A percentile compares a stretch with the other conserved stretches of the same genome.
Evolutionary conservation across 306 rosid species (phyloP).

Genomic region (Castanea mollissima): DNA sequence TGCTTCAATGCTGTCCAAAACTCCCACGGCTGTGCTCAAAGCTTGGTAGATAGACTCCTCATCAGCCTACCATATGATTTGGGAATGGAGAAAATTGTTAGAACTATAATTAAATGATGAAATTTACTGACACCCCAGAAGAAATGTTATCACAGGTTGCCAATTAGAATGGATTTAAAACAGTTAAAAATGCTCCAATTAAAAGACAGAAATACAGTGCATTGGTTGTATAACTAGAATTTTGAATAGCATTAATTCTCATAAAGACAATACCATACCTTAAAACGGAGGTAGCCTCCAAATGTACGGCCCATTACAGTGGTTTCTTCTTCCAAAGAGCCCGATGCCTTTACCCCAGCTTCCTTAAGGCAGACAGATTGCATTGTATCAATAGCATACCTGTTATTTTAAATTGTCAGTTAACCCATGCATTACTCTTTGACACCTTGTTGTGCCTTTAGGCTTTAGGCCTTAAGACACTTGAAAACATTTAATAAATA

Average conservation of each 20-base stretch:
- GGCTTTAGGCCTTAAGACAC: too few relatives aligned
- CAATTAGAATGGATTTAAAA: neutral
- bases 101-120: too few relatives aligned
- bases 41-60: constrained; percentile 42
- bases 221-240: constrained; percentile 1
- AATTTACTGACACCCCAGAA: neutral
- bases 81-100: too few relatives aligned
- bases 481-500: too few relatives aligned
- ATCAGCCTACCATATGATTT: constrained; percentile 36
- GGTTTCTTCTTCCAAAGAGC: constrained; percentile 71
- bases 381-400: constrained; percentile 85
- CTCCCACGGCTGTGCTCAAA: constrained; percentile 39
- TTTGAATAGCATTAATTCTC: neutral
- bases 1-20: constrained; percentile 42
- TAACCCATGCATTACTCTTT: constrained; percentile 9
- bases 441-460: neutral
- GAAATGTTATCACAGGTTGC: constrained; percentile 9
- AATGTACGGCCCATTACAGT: constrained; percentile 78
- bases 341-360: constrained; percentile 45
- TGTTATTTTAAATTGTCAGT: constrained; percentile 22
- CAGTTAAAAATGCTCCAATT: neutral
- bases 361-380: constrained; percentile 84
- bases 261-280: constrained; percentile 42
- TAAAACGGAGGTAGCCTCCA: constrained; percentile 92
- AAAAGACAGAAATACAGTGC: constrained; percentile 4